Evolutionary conservation across 345 rosid species (phyloP).

Genomic region (sweet orange (Citrus sinensis)): DNA sequence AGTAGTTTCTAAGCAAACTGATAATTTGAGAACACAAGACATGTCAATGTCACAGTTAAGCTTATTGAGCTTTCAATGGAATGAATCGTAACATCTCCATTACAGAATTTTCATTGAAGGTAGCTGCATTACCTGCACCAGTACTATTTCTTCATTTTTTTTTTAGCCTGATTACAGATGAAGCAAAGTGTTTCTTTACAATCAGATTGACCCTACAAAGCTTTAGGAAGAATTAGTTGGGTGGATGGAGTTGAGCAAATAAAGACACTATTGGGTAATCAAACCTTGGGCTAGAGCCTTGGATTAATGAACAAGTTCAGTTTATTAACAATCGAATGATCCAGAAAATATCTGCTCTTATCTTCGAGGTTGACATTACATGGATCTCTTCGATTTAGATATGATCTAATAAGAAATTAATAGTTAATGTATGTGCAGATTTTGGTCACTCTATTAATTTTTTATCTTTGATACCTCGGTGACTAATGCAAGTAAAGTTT

Average conservation of each 20-base stretch:
- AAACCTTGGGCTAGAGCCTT: not conserved
- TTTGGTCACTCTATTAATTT: too few relatives aligned
- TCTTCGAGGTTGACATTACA: not conserved
- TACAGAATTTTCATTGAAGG: too few relatives aligned
- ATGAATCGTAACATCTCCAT: too few relatives aligned
- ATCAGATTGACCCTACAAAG: conserved; percentile 4
- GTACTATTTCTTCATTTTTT: too few relatives aligned
- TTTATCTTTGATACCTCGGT: not conserved
- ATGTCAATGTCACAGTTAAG: not conserved
- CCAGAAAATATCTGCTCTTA: not conserved
- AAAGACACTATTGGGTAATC: conserved; percentile 7
- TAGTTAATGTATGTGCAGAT: too few relatives aligned
- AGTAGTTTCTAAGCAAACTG: conserved; percentile 40
- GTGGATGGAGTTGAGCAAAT: conserved; percentile 30
- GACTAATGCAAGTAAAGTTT: not conserved
- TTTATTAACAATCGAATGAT: not conserved
- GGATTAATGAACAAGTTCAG: not conserved
- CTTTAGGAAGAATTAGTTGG: conserved; percentile 9
- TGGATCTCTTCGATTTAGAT: not conserved
- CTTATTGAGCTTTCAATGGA: too few relatives aligned
- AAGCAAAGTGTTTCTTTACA: conserved; percentile 12
- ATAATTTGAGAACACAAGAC: not conserved
- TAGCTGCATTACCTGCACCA: too few relatives aligned
- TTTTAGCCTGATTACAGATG: conserved; percentile 10
- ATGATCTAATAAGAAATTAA: too few relatives aligned